phyloP scores from a whole-genome alignment of 176 grass and related monocot species.

The Pontederia paniculata region DNA sequence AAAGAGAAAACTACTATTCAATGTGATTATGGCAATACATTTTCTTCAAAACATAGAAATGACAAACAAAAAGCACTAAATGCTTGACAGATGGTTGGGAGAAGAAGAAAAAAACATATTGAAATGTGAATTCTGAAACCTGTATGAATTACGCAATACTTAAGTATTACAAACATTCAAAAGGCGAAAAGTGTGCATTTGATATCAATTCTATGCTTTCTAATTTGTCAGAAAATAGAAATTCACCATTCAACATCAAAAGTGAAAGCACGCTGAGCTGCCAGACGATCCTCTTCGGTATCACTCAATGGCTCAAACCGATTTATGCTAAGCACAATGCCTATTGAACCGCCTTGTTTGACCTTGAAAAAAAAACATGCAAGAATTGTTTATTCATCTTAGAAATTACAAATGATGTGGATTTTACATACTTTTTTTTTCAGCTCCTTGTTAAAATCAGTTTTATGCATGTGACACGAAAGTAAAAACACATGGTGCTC shows the following conservation, averaged over 20 bases:
- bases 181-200: neutral
- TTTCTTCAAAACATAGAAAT: too few species aligned
- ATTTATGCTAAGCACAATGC: constrained; percentile 20
- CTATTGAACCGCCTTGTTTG: constrained; percentile 45
- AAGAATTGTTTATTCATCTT: neutral
- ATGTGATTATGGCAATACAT: too few species aligned
- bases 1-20: constrained; percentile 7
- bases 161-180: too few species aligned
- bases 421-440: too few species aligned
- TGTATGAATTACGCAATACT: too few species aligned
- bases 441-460: too few species aligned
- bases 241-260: constrained; percentile 46
- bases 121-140: too few species aligned
- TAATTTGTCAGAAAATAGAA: constrained; percentile 15
- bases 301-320: constrained; percentile 46
- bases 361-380: constrained; percentile 4
- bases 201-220: neutral
- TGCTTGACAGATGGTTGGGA: too few species aligned
- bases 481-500: neutral
- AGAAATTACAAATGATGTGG: neutral
- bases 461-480: neutral
- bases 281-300: constrained; percentile 27
- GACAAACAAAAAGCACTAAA: too few species aligned
- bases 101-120: too few species aligned
- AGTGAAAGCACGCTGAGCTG: constrained; percentile 34